A percentile compares a stretch with the other conserved stretches of the same genome.
Evolutionary conservation across 2,329 filamentous ascomycete genomes (phyloP).

Genomic region (Diaporthe helianthi): DNA sequence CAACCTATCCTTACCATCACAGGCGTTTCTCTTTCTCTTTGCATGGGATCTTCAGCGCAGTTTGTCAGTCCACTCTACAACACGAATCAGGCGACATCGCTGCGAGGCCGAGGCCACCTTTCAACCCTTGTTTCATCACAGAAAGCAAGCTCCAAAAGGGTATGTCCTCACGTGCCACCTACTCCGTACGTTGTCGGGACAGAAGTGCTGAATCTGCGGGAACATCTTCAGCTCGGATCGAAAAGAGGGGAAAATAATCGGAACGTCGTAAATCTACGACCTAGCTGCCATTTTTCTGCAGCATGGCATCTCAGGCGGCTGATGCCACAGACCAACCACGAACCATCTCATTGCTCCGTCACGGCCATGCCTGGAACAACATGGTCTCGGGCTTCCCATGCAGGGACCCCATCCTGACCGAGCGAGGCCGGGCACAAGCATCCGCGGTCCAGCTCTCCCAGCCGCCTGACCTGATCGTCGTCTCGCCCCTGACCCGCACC

Average conservation of each 20-base stretch:
- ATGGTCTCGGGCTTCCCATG: constrained; percentile 33
- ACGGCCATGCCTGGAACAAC: constrained; percentile 33
- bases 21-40: not conserved
- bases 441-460: constrained; percentile 22
- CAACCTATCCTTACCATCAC: not conserved
- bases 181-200: not conserved
- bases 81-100: not conserved
- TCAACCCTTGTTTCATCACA: constrained; percentile 4
- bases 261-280: not conserved
- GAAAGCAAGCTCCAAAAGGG: not conserved
- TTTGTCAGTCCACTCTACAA: not conserved
- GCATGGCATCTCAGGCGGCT: constrained; percentile 3
- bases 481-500: constrained; percentile 31
- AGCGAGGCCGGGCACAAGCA: constrained; percentile 20
- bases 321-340: constrained; percentile 8
- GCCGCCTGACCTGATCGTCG: constrained; percentile 29
- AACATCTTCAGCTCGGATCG: not conserved
- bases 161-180: constrained; percentile 12
- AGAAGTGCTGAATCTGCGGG: not conserved
- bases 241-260: no score
- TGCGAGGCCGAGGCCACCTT: constrained; percentile 12
- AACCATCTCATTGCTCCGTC: constrained; percentile 30
- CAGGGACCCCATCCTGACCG: constrained; percentile 29
- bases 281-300: not conserved
- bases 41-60: not conserved